Conservation (phyloP, 768 basidiomycete genomes). For the Cystobasidium ongulense region DNA sequence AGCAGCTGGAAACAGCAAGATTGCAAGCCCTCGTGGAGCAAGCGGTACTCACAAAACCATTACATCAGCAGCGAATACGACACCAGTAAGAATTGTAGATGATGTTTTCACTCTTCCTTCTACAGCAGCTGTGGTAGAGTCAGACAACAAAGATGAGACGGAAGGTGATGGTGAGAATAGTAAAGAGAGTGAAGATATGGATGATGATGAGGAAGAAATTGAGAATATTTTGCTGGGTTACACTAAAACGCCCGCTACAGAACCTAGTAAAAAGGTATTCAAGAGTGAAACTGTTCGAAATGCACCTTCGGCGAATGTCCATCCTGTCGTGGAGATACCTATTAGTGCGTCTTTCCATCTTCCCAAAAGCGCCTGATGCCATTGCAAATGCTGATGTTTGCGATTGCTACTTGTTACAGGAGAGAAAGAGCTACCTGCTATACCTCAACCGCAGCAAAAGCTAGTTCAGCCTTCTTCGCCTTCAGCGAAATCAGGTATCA, state of each 20-base stretch:
- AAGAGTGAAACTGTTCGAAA: background rate
- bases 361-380: background rate
- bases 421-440: background rate
- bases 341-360: background rate
- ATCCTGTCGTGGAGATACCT: background rate
- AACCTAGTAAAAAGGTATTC: background rate
- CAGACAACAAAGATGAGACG: background rate
- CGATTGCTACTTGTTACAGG: background rate
- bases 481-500: background rate
- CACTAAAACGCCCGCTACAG: slow-evolving; percentile 12
- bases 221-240: slow-evolving; percentile 24
- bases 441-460: background rate
- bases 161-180: slow-evolving; percentile 1
- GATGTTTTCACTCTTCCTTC: slow-evolving; percentile 15
- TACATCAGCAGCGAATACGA: background rate
- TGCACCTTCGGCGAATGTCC: background rate
- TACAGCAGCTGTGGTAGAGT: background rate
- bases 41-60: background rate
- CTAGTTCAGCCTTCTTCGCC: background rate
- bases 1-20: background rate
- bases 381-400: background rate
- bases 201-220: slow-evolving; percentile 24
- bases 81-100: slow-evolving; percentile 21
- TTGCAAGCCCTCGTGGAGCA: background rate
- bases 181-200: slow-evolving; percentile 12